Evolutionary conservation across 305 asterid genomes (phyloP).

Genomic region (Fraxinus platypoda): DNA sequence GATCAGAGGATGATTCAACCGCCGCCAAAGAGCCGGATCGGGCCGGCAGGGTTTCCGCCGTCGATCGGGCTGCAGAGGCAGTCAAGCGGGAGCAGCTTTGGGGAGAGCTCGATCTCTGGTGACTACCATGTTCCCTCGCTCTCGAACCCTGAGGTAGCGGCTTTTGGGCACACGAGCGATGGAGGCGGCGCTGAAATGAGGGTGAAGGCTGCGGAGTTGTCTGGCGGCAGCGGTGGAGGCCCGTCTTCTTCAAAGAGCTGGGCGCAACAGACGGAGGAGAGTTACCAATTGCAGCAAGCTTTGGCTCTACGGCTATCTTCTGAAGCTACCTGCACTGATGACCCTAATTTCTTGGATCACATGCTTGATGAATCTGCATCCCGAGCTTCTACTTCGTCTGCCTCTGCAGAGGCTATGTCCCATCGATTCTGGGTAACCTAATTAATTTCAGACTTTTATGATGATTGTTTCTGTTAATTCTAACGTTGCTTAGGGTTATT

Average conservation of each 20-base stretch:
- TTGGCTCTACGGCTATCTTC: slow-evolving; percentile 85
- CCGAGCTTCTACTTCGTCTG: slow-evolving; percentile 39
- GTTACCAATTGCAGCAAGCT: slow-evolving; percentile 92
- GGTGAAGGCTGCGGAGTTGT: slow-evolving; percentile 48
- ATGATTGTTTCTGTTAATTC: slow-evolving; percentile 7
- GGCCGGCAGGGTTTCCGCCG: slow-evolving; percentile 42
- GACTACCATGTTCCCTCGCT: slow-evolving; percentile 65
- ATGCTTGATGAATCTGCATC: slow-evolving; percentile 55
- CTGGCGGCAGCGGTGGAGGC: slow-evolving; percentile 47
- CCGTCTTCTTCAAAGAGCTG: slow-evolving; percentile 76
- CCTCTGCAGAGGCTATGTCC: slow-evolving; percentile 65
- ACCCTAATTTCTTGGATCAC: slow-evolving; percentile 86
- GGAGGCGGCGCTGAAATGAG: slow-evolving; percentile 50
- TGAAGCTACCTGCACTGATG: slow-evolving; percentile 83
- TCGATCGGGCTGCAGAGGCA: slow-evolving; percentile 79
- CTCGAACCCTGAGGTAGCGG: slow-evolving; percentile 49
- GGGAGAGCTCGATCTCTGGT: slow-evolving; percentile 88
- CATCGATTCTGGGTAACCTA: slow-evolving; percentile 88
- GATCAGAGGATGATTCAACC: slow-evolving; percentile 61
- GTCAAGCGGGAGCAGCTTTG: slow-evolving; percentile 96
- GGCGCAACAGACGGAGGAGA: slow-evolving; percentile 99
- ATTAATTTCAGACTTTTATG: not conserved
- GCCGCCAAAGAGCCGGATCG: slow-evolving; percentile 56
- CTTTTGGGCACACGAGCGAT: slow-evolving; percentile 40
- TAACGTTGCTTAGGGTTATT: slow-evolving; percentile 14